Evolutionary conservation across 257 asterid genomes (phyloP).

Genomic region (Petunia axillaris): DNA sequence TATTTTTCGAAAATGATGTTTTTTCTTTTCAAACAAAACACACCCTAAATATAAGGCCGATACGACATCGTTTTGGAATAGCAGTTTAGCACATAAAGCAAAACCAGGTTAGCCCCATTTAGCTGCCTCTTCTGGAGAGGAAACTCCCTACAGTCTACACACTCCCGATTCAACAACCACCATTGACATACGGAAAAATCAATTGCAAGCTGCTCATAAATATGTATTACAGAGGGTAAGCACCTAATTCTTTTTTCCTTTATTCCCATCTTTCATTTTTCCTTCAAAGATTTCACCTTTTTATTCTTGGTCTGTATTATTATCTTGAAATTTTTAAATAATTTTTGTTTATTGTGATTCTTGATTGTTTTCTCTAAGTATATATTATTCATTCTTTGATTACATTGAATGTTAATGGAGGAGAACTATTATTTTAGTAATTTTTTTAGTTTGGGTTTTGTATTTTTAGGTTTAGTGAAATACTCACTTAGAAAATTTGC

Average conservation of each 20-base stretch:
- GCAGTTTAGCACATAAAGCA: background rate
- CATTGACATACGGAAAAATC: background rate
- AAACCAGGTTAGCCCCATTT: background rate
- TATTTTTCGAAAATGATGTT: too few species aligned
- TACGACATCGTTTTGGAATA: background rate
- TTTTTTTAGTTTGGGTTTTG: background rate
- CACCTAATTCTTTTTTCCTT: background rate
- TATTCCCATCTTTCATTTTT: background rate
- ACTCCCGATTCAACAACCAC: background rate
- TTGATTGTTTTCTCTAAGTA: background rate
- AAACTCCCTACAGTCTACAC: constrained; percentile 3
- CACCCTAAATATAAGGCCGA: too few species aligned
- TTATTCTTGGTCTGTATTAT: background rate
- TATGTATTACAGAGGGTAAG: constrained; percentile 47
- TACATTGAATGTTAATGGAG: background rate
- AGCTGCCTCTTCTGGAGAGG: background rate
- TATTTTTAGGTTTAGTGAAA: background rate
- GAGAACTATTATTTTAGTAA: background rate
- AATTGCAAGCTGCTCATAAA: background rate
- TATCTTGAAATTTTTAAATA: background rate
- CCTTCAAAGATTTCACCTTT: background rate
- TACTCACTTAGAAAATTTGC: background rate
- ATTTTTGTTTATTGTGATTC: background rate
- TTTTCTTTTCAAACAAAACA: too few species aligned
- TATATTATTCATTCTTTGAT: background rate